phyloP scores from a whole-genome alignment of 1,284 basidiomycete species.

The Thelephora terrestris region DNA sequence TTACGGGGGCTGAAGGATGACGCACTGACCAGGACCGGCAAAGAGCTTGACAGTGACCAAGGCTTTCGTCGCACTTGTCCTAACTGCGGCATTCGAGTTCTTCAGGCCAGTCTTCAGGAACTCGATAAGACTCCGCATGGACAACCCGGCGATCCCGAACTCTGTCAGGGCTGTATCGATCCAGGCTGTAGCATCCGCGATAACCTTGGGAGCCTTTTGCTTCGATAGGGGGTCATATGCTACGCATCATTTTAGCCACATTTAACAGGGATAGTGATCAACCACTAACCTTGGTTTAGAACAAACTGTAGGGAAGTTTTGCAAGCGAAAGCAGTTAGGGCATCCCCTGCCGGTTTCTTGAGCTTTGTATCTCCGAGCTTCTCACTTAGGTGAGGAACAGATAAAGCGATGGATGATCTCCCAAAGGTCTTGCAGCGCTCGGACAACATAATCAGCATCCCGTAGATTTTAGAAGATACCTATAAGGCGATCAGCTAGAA shows the following conservation, averaged over 20 bases:
- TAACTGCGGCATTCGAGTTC: conserved; percentile 91
- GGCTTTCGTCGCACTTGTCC: conserved; percentile 92
- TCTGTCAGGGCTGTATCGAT: conserved; percentile 84
- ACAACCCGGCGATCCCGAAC: conserved; percentile 86
- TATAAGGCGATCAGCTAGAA: conserved; percentile 22
- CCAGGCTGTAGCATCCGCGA: conserved; percentile 89
- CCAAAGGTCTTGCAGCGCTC: conserved; percentile 79
- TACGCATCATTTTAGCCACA: conserved; percentile 21
- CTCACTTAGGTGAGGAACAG: conserved; percentile 81
- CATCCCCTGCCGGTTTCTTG: conserved; percentile 94
- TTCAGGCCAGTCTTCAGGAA: conserved; percentile 83
- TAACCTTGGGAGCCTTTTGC: conserved; percentile 95
- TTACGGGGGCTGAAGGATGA: not conserved
- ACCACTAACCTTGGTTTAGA: conserved; percentile 70
- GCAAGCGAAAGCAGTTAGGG: conserved; percentile 76
- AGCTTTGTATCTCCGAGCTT: conserved; percentile 96
- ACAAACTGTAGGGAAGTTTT: conserved; percentile 94
- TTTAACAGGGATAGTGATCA: not conserved
- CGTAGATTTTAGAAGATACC: conserved; percentile 86
- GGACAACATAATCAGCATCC: conserved; percentile 65
- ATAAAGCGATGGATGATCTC: conserved; percentile 76
- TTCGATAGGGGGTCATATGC: conserved; percentile 88
- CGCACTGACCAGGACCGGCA: conserved; percentile 72
- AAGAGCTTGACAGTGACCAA: conserved; percentile 89
- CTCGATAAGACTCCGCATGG: conserved; percentile 80